A percentile compares a stretch with the other conserved stretches of the same genome.
Conservation (phyloP, 225 moss, liverwort and hornwort genomes). For the Polytrichum commune region DNA sequence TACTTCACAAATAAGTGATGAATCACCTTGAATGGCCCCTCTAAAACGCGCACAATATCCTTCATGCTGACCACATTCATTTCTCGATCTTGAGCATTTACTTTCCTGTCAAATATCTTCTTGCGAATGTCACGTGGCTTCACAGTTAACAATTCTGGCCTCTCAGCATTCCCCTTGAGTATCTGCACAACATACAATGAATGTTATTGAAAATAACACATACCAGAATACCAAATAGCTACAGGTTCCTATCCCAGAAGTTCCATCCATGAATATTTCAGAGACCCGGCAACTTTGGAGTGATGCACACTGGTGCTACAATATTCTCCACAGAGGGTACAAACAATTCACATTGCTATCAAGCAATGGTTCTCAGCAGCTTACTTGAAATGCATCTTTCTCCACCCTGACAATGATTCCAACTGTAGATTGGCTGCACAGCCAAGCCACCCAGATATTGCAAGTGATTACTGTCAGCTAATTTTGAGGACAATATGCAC, state of each 20-base stretch:
- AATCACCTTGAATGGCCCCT: constrained; percentile 79
- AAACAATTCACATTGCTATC: no score
- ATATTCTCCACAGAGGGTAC: no score
- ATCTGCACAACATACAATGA: constrained; percentile 31
- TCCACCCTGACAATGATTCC: constrained; percentile 94
- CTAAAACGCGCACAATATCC: constrained; percentile 80
- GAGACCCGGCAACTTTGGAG: no score
- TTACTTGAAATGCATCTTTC: constrained; percentile 85
- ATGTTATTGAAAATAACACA: no score
- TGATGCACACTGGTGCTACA: no score
- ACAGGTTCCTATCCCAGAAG: no score
- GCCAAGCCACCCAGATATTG: constrained; percentile 9
- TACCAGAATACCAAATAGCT: no score
- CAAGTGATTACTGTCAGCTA: not conserved
- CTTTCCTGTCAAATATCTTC: constrained; percentile 77
- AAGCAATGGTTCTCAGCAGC: no score
- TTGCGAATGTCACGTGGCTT: constrained; percentile 86
- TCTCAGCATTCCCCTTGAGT: constrained; percentile 83
- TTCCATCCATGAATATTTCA: no score
- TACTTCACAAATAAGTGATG: no score
- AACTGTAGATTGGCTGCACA: constrained; percentile 84
- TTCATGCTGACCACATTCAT: constrained; percentile 70
- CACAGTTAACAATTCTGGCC: constrained; percentile 77
- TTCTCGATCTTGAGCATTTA: constrained; percentile 67
- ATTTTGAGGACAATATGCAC: no score